Base-by-base conservation (phyloP, 176 grass and related monocot species). In the Sorghum bicolor region DNA sequence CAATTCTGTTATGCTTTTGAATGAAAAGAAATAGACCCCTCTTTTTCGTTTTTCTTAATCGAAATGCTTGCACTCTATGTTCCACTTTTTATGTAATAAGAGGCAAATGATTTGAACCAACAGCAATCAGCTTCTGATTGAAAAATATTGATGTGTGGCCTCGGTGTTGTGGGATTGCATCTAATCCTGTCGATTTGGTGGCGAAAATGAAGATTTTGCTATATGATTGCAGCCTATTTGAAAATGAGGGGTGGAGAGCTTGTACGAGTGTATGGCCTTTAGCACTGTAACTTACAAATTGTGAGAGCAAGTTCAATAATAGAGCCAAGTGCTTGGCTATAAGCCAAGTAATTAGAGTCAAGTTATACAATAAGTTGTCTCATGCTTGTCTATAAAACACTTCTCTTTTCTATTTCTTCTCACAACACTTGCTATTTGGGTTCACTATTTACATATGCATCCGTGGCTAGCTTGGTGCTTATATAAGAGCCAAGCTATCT, bases 11-110 rank as follows among this genome's bases (percentile, higher is more conserved):
- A 58, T 45, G 39, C 29, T 63, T 61, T 67, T 28, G 39, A 81
- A 80, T 76, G 82, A 68, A 64, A 84, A 74, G 40, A 52, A 43
- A 3, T 78, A 58, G 12, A 5, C 6, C 10, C 19, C 17, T 25
- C 2, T n/a, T 12, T 10, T 29, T 6, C 13, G 2, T 1, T 57
- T 52, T 79, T 65, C 15, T 76, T 67, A 34, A 45, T 73, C 43
- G 4, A 28, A 74, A 65, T 67, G 60, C 14, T 76, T 11, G 61
- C 36, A 22, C 64, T 67, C 66, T 67, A 17, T 62, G 72, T n/a
- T 63, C 50, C 10, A n/a, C 70, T 68, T 82, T 50, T 77, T 48
- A 76, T 80, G 7, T 80, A 89, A 89, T 80, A 80, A 89, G 87
- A 67, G 87, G 47, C 20, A 52, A 15, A 67, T 84, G 87, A 74